Base-by-base conservation (phyloP, 176 grass and related monocot genomes). In the Pharus latifolius region DNA sequence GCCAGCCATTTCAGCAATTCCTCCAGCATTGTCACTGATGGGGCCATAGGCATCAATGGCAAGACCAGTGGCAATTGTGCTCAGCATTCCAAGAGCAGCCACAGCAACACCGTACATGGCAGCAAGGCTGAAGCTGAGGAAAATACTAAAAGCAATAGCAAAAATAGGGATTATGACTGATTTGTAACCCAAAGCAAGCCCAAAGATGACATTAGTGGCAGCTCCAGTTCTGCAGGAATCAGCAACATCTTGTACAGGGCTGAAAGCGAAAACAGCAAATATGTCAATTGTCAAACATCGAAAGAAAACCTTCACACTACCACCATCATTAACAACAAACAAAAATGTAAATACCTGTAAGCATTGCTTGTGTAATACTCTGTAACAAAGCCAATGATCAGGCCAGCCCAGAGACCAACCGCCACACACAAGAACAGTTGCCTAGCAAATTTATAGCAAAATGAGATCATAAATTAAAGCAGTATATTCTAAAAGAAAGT, bases 81-180 rank as follows among this genome's bases (percentile, higher is more conserved):
- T 89, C 19, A 89, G 81, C 86, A 89, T 89, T 73, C 81, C 86
- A 62, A 89, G 72, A 67, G 86, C 86, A 62, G 86, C 76, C 30
- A 89, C 77, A 58, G 86, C 86, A 62, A 89, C 78, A 50, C 86
- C 86, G 70, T 89, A 89, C 81, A 89, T 89, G 29, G 86, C 81
- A 4, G 86, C 86, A 75, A 89, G 69, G 60, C 77, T 89, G 55
- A 89, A 89, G 60, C 86, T 84, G 25, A 84, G 77, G 43, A 76
- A 89, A 61, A 89, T 89, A 51, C 75, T 75, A 24, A 80, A 37
- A 10, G 67, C 77, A 24, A 89, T 89, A 25, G 81, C 81, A 63
- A 84, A 84, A 65, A 84, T 84, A 22, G 86, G 86, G 54, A 88
- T 80, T 62, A 88, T 88, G 43, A 84, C 81, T 13, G 81, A 88